A percentile compares a stretch with the other conserved stretches of the same genome.
Evolutionary conservation across 2,329 filamentous ascomycete genomes (phyloP).

Genomic region (Clarireedia monteithiana): DNA sequence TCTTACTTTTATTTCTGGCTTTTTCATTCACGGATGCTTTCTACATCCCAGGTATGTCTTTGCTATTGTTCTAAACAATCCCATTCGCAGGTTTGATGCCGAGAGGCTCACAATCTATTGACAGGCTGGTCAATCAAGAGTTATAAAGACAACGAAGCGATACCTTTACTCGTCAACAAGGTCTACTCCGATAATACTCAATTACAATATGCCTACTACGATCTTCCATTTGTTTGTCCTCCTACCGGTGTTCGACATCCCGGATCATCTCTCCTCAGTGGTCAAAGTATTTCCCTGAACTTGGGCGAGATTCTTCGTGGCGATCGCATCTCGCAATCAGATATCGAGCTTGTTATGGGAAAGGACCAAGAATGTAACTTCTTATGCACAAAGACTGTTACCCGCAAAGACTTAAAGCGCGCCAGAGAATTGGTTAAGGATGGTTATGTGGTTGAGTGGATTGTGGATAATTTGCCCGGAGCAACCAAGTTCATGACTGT

Average conservation of each 20-base stretch:
- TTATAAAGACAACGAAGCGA: conserved; percentile 66
- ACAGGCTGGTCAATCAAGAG: conserved; percentile 76
- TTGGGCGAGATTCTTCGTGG: conserved; percentile 81
- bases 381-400: conserved; percentile 63
- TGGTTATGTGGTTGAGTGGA: conserved; percentile 87
- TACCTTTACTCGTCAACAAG: conserved; percentile 87
- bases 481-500: conserved; percentile 84
- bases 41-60: conserved; percentile 69
- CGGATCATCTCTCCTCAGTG: conserved; percentile 63
- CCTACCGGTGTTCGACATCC: conserved; percentile 60
- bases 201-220: conserved; percentile 85
- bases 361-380: conserved; percentile 65
- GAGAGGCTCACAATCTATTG: background rate
- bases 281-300: conserved; percentile 73
- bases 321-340: conserved; percentile 76
- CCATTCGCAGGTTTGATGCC: background rate
- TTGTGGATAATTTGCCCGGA: conserved; percentile 83
- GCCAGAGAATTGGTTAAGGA: conserved; percentile 66
- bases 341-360: conserved; percentile 73
- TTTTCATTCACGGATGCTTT: conserved; percentile 56
- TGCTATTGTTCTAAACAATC: background rate
- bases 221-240: conserved; percentile 80
- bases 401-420: conserved; percentile 55
- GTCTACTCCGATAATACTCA: conserved; percentile 85
- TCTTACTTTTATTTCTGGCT: conserved; percentile 39